These are phyloP conservation scores for Phytopythium helicoides DNA, from an alignment of 352 stramenopile species.

Conservation along the genomic window DNA sequence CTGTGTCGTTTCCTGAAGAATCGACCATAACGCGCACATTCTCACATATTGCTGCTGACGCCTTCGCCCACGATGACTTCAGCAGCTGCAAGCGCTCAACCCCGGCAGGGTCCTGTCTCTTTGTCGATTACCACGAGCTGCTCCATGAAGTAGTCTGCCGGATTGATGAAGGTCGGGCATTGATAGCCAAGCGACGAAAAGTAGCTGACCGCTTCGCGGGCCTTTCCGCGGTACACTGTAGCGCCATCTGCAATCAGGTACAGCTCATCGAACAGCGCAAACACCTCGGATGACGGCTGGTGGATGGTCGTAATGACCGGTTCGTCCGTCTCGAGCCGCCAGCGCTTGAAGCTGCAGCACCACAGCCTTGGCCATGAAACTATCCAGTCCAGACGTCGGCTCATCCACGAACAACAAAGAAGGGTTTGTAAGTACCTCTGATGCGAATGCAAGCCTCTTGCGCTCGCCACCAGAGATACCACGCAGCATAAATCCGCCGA, in stretches of 20 bases:
- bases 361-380: slow-evolving; percentile 43
- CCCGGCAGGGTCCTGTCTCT: slow-evolving; percentile 23
- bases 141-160: slow-evolving; percentile 46
- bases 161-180: slow-evolving; percentile 44
- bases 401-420: slow-evolving; percentile 80
- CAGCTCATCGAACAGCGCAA: slow-evolving; percentile 33
- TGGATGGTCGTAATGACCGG: slow-evolving; percentile 79
- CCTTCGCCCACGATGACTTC: slow-evolving; percentile 20
- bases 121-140: slow-evolving; percentile 41
- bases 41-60: slow-evolving; percentile 1
- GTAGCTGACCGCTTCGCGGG: slow-evolving; percentile 24
- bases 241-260: slow-evolving; percentile 36
- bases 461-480: slow-evolving; percentile 77
- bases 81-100: slow-evolving; percentile 26
- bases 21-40: slow-evolving; percentile 21
- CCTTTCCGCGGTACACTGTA: slow-evolving; percentile 33
- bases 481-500: slow-evolving; percentile 39
- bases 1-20: slow-evolving; percentile 8
- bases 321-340: slow-evolving; percentile 62
- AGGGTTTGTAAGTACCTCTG: slow-evolving; percentile 75
- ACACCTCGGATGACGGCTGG: too few relatives aligned
- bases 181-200: slow-evolving; percentile 25
- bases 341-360: slow-evolving; percentile 50
- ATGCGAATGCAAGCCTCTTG: slow-evolving; percentile 76
- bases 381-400: slow-evolving; percentile 53